A percentile compares a stretch with the other conserved stretches of the same genome.
These are phyloP conservation scores for Nicotiana sylvestris DNA, from an alignment of 257 asterid species.

Conservation along the genomic window DNA sequence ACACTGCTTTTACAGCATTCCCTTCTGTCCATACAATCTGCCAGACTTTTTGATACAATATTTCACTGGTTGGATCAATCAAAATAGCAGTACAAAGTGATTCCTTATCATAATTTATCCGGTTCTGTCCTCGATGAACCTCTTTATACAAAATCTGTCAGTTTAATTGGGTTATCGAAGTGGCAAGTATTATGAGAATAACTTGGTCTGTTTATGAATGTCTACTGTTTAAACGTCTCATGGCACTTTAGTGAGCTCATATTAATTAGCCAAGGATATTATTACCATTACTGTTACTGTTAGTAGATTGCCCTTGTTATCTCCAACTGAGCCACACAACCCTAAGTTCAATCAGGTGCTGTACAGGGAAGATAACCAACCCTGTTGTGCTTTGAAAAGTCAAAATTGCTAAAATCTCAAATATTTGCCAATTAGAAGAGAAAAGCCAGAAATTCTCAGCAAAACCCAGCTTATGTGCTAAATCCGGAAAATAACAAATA, in stretches of 20 bases:
- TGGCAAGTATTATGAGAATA: too few relatives aligned
- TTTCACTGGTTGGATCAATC: not conserved
- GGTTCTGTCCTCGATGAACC: too few relatives aligned
- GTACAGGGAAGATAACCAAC: conserved; percentile 2
- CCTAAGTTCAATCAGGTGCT: not conserved
- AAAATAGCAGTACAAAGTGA: conserved; percentile 4
- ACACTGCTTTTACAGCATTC: not conserved
- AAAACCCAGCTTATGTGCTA: not conserved
- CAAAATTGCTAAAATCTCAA: not conserved
- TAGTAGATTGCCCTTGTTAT: not conserved
- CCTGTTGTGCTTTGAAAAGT: not conserved
- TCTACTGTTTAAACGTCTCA: too few relatives aligned
- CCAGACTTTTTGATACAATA: not conserved
- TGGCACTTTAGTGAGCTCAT: too few relatives aligned
- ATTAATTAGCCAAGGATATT: too few relatives aligned
- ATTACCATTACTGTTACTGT: not conserved
- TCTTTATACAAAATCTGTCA: too few relatives aligned
- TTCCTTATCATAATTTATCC: not conserved
- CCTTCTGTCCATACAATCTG: not conserved
- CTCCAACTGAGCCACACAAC: conserved; percentile 9
- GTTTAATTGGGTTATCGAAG: too few relatives aligned
- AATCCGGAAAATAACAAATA: not conserved
- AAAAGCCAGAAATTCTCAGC: not conserved
- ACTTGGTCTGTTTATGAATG: too few relatives aligned
- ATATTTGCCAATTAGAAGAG: not conserved